phyloP scores from a whole-genome alignment of 2,329 filamentous ascomycete species.

The Scedosporium aurantiacum region DNA sequence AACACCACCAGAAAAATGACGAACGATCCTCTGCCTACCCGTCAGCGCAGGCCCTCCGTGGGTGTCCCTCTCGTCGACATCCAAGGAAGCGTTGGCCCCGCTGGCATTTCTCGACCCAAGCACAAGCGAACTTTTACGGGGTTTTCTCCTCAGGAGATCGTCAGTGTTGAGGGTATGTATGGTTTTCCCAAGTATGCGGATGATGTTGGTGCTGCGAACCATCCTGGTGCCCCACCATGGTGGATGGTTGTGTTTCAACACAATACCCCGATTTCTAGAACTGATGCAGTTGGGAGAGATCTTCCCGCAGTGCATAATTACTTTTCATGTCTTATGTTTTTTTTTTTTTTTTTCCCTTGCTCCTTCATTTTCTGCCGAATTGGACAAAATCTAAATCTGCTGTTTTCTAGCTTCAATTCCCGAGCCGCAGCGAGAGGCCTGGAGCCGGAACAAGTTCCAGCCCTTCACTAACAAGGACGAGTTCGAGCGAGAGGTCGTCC shows the following conservation, averaged over 20 bases:
- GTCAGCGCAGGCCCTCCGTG: slow-evolving; percentile 72
- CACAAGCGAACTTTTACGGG: slow-evolving; percentile 96
- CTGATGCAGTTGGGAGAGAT: background rate
- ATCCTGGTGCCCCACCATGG: too few relatives aligned
- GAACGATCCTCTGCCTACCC: slow-evolving; percentile 29
- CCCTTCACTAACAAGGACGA: slow-evolving; percentile 71
- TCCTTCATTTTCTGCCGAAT: background rate
- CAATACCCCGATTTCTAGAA: background rate
- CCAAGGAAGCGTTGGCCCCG: slow-evolving; percentile 73
- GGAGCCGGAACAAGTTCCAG: slow-evolving; percentile 50
- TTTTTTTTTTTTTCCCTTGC: background rate
- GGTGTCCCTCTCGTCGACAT: slow-evolving; percentile 79
- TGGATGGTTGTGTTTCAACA: too few relatives aligned
- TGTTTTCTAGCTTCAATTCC: slow-evolving; percentile 57
- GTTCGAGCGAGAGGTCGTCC: slow-evolving; percentile 78
- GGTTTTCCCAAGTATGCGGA: slow-evolving; percentile 1
- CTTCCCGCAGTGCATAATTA: too few relatives aligned
- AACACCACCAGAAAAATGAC: background rate
- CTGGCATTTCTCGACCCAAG: slow-evolving; percentile 78
- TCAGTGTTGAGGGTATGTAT: slow-evolving; percentile 69
- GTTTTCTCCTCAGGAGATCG: slow-evolving; percentile 84
- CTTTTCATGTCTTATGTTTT: background rate
- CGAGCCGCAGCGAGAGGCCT: slow-evolving; percentile 75
- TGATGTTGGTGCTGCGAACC: too few relatives aligned
- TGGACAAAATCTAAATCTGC: background rate